Percentiles rank a stretch among this genome's conserved stretches.
Conservation (phyloP, 2,329 filamentous ascomycete species). For the Beauveria caledonica region DNA sequence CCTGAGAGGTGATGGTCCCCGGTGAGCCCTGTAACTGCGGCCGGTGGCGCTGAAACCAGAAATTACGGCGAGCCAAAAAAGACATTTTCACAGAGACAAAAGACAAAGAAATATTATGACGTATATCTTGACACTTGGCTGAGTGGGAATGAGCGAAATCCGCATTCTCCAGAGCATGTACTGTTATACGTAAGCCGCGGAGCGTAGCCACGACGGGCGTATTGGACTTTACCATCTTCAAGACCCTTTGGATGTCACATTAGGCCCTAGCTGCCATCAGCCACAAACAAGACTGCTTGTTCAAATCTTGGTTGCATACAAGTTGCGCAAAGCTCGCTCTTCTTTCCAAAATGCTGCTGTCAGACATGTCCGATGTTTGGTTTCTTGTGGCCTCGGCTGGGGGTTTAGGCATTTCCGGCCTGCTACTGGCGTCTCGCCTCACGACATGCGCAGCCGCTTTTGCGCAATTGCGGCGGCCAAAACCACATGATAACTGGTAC, state of each 20-base stretch:
- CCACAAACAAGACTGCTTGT: not conserved
- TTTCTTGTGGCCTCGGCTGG: not conserved
- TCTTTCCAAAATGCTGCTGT: not conserved
- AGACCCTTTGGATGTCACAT: not conserved
- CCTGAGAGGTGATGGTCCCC: not conserved
- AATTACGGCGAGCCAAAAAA: not conserved
- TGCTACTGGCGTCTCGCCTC: constrained; percentile 26
- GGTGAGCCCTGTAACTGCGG: not conserved
- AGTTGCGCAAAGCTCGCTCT: not conserved
- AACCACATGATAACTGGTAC: constrained; percentile 43
- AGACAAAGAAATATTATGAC: not conserved
- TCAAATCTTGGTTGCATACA: not conserved
- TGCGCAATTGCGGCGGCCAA: not conserved
- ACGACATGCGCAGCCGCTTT: not conserved
- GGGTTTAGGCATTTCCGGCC: constrained; percentile 19
- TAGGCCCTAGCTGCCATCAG: not conserved
- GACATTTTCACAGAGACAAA: not conserved
- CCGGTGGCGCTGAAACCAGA: not conserved
- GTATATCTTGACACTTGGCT: not conserved
- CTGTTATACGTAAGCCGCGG: not conserved
- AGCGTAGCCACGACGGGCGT: not conserved
- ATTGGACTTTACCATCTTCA: not conserved
- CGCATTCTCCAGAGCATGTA: not conserved
- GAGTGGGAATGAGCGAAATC: not conserved
- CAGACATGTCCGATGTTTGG: not conserved